Percentiles rank a stretch among this genome's conserved stretches.
These are phyloP conservation scores for Aurinia saxatilis DNA, from an alignment of 345 rosid species.

Conservation along the genomic window DNA sequence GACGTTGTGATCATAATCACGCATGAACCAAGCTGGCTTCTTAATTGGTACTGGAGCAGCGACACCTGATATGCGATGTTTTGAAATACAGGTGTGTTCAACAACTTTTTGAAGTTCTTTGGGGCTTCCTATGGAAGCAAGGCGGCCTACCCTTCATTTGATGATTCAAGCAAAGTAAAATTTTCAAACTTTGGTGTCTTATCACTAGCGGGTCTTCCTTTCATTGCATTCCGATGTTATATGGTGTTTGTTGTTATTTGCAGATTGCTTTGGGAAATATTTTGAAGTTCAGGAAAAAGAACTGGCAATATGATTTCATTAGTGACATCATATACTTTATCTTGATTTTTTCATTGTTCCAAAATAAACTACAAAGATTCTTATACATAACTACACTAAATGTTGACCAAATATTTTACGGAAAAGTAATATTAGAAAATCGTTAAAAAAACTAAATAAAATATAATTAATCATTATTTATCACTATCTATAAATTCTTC, in stretches of 20 bases:
- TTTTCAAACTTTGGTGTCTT: slow-evolving; percentile 1
- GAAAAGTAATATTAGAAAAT: too few relatives aligned
- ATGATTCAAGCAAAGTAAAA: slow-evolving; percentile 93
- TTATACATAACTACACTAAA: too few relatives aligned
- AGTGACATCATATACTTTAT: slow-evolving; percentile 94
- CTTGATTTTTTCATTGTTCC: slow-evolving; percentile 83
- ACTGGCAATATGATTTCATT: slow-evolving; percentile 97
- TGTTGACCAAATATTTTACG: too few relatives aligned
- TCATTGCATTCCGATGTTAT: neutral
- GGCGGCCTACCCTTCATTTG: slow-evolving; percentile 86
- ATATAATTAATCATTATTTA: too few relatives aligned
- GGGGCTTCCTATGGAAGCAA: slow-evolving; percentile 68
- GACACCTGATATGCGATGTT: too few relatives aligned
- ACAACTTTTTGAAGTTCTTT: slow-evolving; percentile 52
- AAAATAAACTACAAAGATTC: too few relatives aligned
- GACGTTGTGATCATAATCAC: slow-evolving; percentile 85
- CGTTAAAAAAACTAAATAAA: too few relatives aligned
- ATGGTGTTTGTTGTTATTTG: slow-evolving; percentile 20
- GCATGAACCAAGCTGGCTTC: slow-evolving; percentile 98
- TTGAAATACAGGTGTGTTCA: too few relatives aligned
- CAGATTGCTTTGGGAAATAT: slow-evolving; percentile 99
- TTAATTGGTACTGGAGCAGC: slow-evolving; percentile 86
- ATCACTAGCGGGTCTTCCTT: slow-evolving; percentile 1
- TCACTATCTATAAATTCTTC: too few relatives aligned
- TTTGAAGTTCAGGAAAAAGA: slow-evolving; percentile 96